Percentiles rank a stretch among this genome's conserved stretches.
Conservation (phyloP, 176 grass and related monocot species). For the Bromus sterilis region DNA sequence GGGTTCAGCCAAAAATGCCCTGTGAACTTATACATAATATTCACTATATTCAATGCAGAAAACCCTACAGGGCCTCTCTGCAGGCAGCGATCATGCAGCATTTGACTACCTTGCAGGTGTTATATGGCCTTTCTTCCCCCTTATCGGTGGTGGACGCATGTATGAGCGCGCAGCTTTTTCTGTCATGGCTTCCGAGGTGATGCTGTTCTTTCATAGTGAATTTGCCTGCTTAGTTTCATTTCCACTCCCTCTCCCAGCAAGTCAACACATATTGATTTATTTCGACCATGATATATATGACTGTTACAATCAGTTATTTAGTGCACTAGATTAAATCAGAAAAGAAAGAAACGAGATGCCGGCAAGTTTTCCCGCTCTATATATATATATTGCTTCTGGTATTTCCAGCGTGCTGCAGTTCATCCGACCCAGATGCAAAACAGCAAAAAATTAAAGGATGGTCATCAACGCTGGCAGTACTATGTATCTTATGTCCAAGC, state of each 20-base stretch:
- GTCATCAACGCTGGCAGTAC: background rate
- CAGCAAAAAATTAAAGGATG: background rate
- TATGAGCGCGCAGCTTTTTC: background rate
- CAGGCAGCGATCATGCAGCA: background rate
- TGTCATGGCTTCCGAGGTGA: background rate
- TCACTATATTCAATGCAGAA: no score
- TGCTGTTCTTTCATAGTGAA: background rate
- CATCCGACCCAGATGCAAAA: background rate
- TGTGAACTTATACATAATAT: no score
- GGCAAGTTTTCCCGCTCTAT: background rate
- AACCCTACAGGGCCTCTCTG: no score
- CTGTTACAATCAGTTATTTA: no score
- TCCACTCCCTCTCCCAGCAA: no score
- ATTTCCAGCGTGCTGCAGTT: background rate
- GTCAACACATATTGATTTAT: no score
- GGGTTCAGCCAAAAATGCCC: no score
- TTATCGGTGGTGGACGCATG: background rate
- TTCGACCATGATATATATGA: no score
- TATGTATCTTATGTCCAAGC: background rate
- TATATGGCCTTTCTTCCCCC: background rate
- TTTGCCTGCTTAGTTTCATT: background rate
- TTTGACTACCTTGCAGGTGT: background rate
- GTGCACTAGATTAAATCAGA: background rate
- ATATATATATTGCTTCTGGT: no score
- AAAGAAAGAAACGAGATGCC: background rate